Conservation (phyloP, 2,329 filamentous ascomycete species). For the Fusarium nurragi region DNA sequence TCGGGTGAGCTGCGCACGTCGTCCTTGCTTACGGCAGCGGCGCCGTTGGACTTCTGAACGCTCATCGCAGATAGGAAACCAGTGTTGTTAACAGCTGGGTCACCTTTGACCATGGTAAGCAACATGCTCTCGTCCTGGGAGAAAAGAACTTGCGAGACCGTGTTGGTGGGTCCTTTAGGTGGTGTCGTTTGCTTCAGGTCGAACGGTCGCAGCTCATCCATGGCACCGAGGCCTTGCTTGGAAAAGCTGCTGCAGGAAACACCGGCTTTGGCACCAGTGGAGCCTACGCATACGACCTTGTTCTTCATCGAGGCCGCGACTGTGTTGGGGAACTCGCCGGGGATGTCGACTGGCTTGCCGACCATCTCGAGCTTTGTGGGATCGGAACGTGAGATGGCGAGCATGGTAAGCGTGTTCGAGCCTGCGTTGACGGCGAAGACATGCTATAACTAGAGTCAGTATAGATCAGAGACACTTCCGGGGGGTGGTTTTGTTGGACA, state of each 20-base stretch:
- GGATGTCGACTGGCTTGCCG: constrained; percentile 54
- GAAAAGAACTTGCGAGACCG: constrained; percentile 69
- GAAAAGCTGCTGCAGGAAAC: constrained; percentile 57
- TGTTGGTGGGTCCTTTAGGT: constrained; percentile 66
- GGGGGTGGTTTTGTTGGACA: background rate
- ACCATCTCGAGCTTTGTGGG: constrained; percentile 57
- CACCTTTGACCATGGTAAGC: constrained; percentile 68
- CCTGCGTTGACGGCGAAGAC: constrained; percentile 65
- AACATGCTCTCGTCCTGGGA: constrained; percentile 62
- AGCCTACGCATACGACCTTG: constrained; percentile 57
- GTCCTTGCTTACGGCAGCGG: constrained; percentile 39
- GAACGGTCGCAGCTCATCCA: constrained; percentile 59
- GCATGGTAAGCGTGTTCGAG: constrained; percentile 62
- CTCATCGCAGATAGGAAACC: constrained; percentile 65
- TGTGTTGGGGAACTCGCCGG: constrained; percentile 63
- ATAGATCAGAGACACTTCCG: fast-evolving
- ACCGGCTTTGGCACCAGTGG: constrained; percentile 56
- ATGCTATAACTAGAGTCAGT: constrained; percentile 45
- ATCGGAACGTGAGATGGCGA: constrained; percentile 54
- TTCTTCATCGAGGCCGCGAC: constrained; percentile 58
- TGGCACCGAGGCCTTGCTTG: constrained; percentile 49
- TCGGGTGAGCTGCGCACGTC: constrained; percentile 54
- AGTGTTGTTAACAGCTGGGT: constrained; percentile 62
- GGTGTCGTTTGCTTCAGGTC: constrained; percentile 66
- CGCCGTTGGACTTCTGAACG: constrained; percentile 44